A percentile compares a stretch with the other conserved stretches of the same genome.
phyloP scores from a whole-genome alignment of 768 basidiomycete species.

The Boletus rex-veris region DNA sequence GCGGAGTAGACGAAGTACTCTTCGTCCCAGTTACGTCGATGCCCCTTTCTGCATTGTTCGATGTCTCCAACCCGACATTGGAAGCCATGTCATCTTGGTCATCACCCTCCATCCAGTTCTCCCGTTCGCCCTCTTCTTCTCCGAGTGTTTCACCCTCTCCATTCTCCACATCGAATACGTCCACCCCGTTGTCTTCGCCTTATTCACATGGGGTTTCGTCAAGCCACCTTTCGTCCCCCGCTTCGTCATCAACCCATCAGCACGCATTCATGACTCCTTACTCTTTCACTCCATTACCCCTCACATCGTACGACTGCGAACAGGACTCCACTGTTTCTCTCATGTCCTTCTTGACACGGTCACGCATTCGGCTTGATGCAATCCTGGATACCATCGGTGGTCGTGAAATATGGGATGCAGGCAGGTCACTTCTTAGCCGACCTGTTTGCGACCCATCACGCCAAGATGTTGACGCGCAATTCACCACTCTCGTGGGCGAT shows the following conservation, averaged over 20 bases:
- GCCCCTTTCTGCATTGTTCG: slow-evolving; percentile 23
- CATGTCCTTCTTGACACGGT: slow-evolving; percentile 24
- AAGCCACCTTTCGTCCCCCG: slow-evolving; percentile 20
- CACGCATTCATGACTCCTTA: slow-evolving; percentile 28
- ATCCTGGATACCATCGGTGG: slow-evolving; percentile 85
- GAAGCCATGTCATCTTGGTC: slow-evolving; percentile 21
- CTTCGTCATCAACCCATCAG: slow-evolving; percentile 27
- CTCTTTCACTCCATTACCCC: slow-evolving; percentile 29
- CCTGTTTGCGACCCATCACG: slow-evolving; percentile 28
- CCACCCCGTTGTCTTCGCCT: slow-evolving; percentile 33
- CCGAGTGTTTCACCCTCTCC: slow-evolving; percentile 33
- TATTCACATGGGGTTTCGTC: slow-evolving; percentile 25
- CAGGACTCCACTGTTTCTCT: slow-evolving; percentile 24
- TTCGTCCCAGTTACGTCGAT: slow-evolving; percentile 42
- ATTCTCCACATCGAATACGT: slow-evolving; percentile 29
- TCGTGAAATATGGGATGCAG: slow-evolving; percentile 72
- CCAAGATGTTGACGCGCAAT: slow-evolving; percentile 43
- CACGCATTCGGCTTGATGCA: slow-evolving; percentile 57
- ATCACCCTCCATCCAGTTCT: slow-evolving; percentile 24
- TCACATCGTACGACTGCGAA: slow-evolving; percentile 28
- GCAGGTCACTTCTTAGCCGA: slow-evolving; percentile 54
- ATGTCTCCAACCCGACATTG: slow-evolving; percentile 16
- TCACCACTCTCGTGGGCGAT: slow-evolving; percentile 81
- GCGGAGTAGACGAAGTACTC: slow-evolving; percentile 78
- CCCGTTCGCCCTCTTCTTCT: slow-evolving; percentile 29